phyloP scores from a whole-genome alignment of 2,329 filamentous ascomycete genomes.

The Fusarium staphyleae region DNA sequence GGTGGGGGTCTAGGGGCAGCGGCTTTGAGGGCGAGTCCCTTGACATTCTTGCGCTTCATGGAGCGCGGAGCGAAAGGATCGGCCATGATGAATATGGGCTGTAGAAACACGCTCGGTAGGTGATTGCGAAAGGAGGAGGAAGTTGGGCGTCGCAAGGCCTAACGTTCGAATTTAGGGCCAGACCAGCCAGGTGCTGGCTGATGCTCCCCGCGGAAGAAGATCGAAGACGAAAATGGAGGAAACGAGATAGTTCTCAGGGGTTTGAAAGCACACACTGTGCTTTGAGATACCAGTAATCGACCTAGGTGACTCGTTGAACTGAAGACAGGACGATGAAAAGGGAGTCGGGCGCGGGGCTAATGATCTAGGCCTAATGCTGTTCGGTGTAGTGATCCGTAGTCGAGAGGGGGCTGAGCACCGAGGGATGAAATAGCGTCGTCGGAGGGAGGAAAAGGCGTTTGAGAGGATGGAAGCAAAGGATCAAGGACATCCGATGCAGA shows the following conservation, averaged over 20 bases:
- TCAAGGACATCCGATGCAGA: slow-evolving; percentile 1
- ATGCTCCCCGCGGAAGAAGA: slow-evolving; percentile 27
- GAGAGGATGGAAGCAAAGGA: slow-evolving; percentile 14
- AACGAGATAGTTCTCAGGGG: slow-evolving; percentile 7
- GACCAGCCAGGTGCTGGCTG: slow-evolving; percentile 28
- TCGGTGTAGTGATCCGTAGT: slow-evolving; percentile 14
- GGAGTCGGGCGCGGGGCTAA: slow-evolving; percentile 19
- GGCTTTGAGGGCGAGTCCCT: slow-evolving; percentile 87
- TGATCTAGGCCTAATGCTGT: slow-evolving; percentile 3
- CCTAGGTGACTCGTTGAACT: slow-evolving; percentile 1
- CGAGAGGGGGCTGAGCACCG: slow-evolving; percentile 12
- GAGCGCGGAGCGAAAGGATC: slow-evolving; percentile 73
- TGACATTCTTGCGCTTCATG: slow-evolving; percentile 99
- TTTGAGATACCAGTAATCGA: slow-evolving; percentile 14
- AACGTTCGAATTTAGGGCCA: slow-evolving; percentile 20
- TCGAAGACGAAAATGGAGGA: slow-evolving; percentile 8
- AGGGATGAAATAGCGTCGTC: slow-evolving; percentile 4
- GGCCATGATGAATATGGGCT: slow-evolving; percentile 57
- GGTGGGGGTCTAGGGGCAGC: slow-evolving; percentile 75
- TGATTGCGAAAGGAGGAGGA: neutral
- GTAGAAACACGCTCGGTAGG: slow-evolving; percentile 12
- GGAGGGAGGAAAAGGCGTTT: neutral
- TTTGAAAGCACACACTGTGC: slow-evolving; percentile 4
- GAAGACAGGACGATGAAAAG: slow-evolving; percentile 11
- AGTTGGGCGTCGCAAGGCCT: slow-evolving; percentile 14